These are phyloP conservation scores for Chrysoporthe cubensis DNA, from an alignment of 2,329 filamentous ascomycete genomes.

Conservation along the genomic window DNA sequence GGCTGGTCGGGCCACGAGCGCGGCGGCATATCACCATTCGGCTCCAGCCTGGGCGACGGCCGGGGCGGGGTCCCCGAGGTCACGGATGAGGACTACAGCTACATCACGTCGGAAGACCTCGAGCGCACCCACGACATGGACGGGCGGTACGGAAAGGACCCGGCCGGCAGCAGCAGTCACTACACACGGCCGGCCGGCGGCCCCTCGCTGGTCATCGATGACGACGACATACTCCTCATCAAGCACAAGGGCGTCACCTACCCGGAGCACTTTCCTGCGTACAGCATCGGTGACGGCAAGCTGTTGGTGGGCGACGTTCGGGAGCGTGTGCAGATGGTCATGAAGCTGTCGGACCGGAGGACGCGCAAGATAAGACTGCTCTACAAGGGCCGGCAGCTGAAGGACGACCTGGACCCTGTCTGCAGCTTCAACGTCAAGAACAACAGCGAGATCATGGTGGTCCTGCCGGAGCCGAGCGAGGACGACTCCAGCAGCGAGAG, in stretches of 20 bases:
- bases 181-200: slow-evolving; percentile 29
- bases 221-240: slow-evolving; percentile 73
- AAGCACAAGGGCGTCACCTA: slow-evolving; percentile 70
- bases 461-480: slow-evolving; percentile 55
- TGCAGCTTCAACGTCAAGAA: slow-evolving; percentile 66
- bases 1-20: slow-evolving; percentile 52
- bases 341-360: slow-evolving; percentile 62
- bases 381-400: slow-evolving; percentile 74
- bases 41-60: slow-evolving; percentile 46
- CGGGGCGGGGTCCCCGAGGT: slow-evolving; percentile 58
- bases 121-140: slow-evolving; percentile 40
- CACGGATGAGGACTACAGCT: slow-evolving; percentile 77
- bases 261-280: slow-evolving; percentile 73
- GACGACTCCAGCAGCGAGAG: slow-evolving; percentile 44
- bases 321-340: slow-evolving; percentile 68
- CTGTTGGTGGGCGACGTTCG: slow-evolving; percentile 68
- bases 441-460: slow-evolving; percentile 63
- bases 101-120: slow-evolving; percentile 80
- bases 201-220: slow-evolving; percentile 42
- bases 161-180: slow-evolving; percentile 35
- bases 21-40: slow-evolving; percentile 53
- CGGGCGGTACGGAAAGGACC: slow-evolving; percentile 33
- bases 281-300: slow-evolving; percentile 75
- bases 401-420: slow-evolving; percentile 62
- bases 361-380: slow-evolving; percentile 65